These are phyloP conservation scores for Coelastrella sp. DNA, from an alignment of 139 green algal genomes.

Conservation along the genomic window DNA sequence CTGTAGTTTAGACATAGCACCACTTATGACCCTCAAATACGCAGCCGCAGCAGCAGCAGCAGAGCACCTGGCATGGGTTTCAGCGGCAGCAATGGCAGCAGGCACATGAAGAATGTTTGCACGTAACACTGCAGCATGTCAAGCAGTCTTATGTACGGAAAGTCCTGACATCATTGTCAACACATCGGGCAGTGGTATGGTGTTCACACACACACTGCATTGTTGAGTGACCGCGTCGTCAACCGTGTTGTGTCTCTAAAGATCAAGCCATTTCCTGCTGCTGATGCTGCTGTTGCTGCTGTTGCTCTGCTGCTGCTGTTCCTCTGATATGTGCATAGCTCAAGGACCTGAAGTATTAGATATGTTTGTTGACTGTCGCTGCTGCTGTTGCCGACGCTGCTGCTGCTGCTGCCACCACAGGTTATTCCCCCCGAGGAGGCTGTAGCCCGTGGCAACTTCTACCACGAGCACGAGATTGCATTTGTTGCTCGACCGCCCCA, in stretches of 20 bases:
- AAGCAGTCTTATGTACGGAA: no score
- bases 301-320: neutral
- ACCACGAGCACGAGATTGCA: constrained; percentile 29
- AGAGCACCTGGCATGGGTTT: neutral
- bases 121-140: neutral
- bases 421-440: constrained; percentile 1
- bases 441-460: neutral
- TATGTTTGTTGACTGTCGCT: neutral
- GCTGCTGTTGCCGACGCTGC: neutral
- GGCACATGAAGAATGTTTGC: neutral
- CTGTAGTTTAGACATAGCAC: no score
- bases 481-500: constrained; percentile 20
- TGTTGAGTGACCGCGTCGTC: no score
- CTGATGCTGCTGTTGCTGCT: neutral
- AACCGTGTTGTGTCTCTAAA: no score
- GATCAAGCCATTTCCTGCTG: no score
- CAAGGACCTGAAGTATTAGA: no score
- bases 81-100: no score
- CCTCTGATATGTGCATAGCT: no score
- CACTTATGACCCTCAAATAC: neutral
- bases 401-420: neutral
- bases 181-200: no score
- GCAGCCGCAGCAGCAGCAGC: no score
- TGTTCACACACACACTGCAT: no score
- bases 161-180: no score